phyloP scores from a whole-genome alignment of 768 basidiomycete species.

The Russula brevipes region DNA sequence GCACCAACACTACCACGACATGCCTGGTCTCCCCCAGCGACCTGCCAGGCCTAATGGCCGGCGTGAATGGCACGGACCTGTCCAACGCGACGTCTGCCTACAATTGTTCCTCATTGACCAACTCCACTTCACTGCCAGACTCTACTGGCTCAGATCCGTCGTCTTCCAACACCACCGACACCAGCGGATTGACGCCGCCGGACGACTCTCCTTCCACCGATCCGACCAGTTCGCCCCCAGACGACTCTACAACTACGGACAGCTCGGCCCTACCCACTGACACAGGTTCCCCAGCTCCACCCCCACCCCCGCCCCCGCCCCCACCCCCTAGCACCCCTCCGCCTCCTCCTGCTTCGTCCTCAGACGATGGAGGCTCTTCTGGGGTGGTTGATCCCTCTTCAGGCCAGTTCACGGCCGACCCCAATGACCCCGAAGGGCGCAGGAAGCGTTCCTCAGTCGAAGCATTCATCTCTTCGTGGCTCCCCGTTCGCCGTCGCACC shows the following conservation, averaged over 20 bases:
- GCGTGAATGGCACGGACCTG: background rate
- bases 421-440: slow-evolving; percentile 11
- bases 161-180: background rate
- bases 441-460: slow-evolving; percentile 17
- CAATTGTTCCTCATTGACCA: slow-evolving; percentile 6
- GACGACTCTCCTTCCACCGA: background rate
- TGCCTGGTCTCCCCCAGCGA: slow-evolving; percentile 2
- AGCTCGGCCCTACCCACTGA: background rate
- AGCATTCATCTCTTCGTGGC: background rate
- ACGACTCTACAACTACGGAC: background rate
- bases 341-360: background rate
- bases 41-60: background rate
- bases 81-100: background rate
- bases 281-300: too few relatives aligned
- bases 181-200: background rate
- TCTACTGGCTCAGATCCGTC: background rate
- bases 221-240: background rate
- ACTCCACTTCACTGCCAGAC: slow-evolving; percentile 10
- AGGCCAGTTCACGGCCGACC: slow-evolving; percentile 9
- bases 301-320: too few relatives aligned
- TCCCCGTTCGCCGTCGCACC: background rate
- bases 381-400: background rate
- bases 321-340: background rate
- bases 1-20: slow-evolving; percentile 4
- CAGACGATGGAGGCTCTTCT: background rate